Evolutionary conservation across 805 yeast genomes (phyloP).

Genomic region (Nakazawaea wyomingensis): DNA sequence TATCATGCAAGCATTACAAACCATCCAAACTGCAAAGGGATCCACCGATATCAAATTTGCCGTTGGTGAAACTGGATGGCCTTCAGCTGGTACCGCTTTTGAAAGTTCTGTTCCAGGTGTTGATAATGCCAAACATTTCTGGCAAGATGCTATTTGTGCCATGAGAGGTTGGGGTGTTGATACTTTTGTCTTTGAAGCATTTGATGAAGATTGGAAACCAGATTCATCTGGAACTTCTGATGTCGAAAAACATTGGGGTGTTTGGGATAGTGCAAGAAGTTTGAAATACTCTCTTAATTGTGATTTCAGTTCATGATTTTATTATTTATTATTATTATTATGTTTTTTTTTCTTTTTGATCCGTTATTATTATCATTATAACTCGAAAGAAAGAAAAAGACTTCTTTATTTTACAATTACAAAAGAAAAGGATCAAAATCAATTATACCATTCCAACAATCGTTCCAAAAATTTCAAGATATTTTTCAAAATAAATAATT

Average conservation of each 20-base stretch:
- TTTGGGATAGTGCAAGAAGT: constrained; percentile 49
- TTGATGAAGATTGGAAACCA: constrained; percentile 96
- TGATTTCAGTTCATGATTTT: constrained; percentile 31
- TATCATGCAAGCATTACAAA: constrained; percentile 94
- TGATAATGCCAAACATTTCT: constrained; percentile 71
- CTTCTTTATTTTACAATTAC: no score
- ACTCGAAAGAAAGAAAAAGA: no score
- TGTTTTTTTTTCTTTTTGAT: background rate
- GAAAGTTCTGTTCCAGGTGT: constrained; percentile 64
- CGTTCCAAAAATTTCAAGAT: no score
- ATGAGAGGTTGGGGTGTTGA: constrained; percentile 95
- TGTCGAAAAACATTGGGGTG: constrained; percentile 96
- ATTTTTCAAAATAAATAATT: no score
- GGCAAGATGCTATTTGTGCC: constrained; percentile 88
- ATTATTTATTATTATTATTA: background rate
- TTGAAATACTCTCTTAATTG: constrained; percentile 45
- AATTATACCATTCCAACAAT: no score
- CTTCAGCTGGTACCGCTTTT: constrained; percentile 75
- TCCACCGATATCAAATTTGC: constrained; percentile 81
- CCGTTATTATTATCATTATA: background rate
- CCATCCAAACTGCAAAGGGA: constrained; percentile 82
- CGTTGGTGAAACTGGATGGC: constrained; percentile 99
- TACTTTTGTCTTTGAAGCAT: constrained; percentile 89
- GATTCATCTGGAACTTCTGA: constrained; percentile 77
- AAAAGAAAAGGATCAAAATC: no score